A percentile compares a stretch with the other conserved stretches of the same genome.
These are phyloP conservation scores for Kurtzmaniella quercitrusa DNA, from an alignment of 1,139 yeast genomes.

Conservation along the genomic window DNA sequence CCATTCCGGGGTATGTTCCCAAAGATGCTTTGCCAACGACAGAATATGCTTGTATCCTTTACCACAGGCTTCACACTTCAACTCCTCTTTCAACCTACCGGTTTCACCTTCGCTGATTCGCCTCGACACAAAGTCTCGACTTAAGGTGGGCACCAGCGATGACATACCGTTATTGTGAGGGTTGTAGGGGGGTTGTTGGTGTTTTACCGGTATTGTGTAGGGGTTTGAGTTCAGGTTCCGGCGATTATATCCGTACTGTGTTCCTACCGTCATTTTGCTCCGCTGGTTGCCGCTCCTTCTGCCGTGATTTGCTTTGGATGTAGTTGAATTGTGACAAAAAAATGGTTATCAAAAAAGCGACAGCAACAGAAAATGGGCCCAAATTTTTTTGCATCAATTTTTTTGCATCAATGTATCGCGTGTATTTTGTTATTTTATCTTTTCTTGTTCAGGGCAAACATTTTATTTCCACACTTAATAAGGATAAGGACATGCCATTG, in stretches of 20 bases:
- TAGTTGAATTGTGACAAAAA: neutral
- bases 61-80: slow-evolving; percentile 86
- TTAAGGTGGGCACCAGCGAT: slow-evolving; percentile 45
- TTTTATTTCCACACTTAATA: too few species aligned
- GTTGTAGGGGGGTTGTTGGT: slow-evolving; percentile 13
- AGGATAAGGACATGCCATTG: too few species aligned
- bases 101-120: slow-evolving; percentile 84
- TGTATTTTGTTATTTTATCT: too few species aligned
- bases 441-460: too few species aligned
- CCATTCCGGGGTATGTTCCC: slow-evolving; percentile 93
- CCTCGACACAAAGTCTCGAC: slow-evolving; percentile 75
- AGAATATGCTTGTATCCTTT: slow-evolving; percentile 86
- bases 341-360: neutral
- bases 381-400: neutral
- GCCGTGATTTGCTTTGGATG: neutral
- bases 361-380: neutral
- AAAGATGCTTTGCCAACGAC: slow-evolving; percentile 66
- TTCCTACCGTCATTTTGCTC: slow-evolving; percentile 21
- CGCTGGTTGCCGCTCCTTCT: neutral
- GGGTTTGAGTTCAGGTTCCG: slow-evolving; percentile 31
- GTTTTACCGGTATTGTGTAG: slow-evolving; percentile 31
- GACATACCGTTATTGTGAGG: slow-evolving; percentile 12
- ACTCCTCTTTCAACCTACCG: slow-evolving; percentile 76
- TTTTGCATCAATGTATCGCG: too few species aligned
- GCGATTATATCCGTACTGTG: slow-evolving; percentile 30